Conservation (phyloP, 345 rosid species). For the Pugionium cornutum region DNA sequence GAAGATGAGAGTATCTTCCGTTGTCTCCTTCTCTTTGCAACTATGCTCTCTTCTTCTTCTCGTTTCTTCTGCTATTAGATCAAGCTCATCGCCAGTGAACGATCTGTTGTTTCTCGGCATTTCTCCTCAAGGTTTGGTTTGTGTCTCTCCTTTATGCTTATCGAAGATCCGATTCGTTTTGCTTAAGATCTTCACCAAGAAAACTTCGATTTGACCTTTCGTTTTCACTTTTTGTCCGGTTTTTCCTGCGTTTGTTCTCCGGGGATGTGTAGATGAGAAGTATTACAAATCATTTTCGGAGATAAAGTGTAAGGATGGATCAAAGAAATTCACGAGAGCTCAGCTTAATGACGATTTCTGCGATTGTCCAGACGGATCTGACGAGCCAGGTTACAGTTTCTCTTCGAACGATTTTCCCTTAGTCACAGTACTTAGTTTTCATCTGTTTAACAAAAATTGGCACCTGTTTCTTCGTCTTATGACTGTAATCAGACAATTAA, state of each 20-base stretch:
- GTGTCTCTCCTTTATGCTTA: slow-evolving; percentile 1
- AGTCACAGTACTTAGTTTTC: not conserved
- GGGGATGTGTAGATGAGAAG: slow-evolving; percentile 57
- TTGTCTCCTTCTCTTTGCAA: slow-evolving; percentile 33
- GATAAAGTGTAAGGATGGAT: slow-evolving; percentile 81
- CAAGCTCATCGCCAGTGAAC: slow-evolving; percentile 48
- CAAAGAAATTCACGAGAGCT: slow-evolving; percentile 66
- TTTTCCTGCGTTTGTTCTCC: not conserved
- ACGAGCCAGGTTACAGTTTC: slow-evolving; percentile 71
- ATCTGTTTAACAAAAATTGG: not conserved
- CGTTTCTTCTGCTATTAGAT: slow-evolving; percentile 43
- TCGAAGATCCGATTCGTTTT: slow-evolving; percentile 19
- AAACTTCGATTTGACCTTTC: not conserved
- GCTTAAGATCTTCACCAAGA: not conserved
- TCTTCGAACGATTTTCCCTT: not conserved
- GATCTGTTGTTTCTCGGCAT: slow-evolving; percentile 76
- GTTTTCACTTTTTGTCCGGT: not conserved
- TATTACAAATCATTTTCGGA: slow-evolving; percentile 69
- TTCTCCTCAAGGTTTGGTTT: slow-evolving; percentile 70
- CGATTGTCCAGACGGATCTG: slow-evolving; percentile 89
- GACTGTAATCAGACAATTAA: not conserved
- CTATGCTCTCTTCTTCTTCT: slow-evolving; percentile 33
- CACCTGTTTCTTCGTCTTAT: not conserved
- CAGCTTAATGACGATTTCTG: slow-evolving; percentile 96
- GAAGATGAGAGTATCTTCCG: slow-evolving; percentile 51